Evolutionary conservation across 1,284 basidiomycete genomes (phyloP).

Genomic region (Wallemia mellicola): DNA sequence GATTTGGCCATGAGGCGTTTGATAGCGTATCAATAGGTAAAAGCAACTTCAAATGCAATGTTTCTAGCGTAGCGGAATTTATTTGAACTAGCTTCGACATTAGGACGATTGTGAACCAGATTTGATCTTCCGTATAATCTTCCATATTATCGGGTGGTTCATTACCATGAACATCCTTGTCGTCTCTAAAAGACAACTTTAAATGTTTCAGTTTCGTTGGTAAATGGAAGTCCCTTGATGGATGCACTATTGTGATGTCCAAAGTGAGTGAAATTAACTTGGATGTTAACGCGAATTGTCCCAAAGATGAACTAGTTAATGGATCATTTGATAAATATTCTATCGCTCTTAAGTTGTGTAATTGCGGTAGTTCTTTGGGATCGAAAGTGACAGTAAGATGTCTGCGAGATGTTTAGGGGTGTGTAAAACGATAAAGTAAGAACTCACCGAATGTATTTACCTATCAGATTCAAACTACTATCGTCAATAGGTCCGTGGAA

Average conservation of each 20-base stretch:
- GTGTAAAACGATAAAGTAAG: neutral
- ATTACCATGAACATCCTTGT: conserved; percentile 1
- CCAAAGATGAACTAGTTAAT: neutral
- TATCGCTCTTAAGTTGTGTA: neutral
- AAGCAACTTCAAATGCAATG: neutral
- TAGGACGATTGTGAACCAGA: neutral
- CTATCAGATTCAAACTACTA: neutral
- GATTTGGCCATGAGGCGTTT: neutral
- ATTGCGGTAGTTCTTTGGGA: neutral
- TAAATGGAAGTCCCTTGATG: neutral
- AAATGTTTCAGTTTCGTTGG: neutral
- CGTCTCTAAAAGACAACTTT: neutral
- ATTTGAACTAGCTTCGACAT: neutral
- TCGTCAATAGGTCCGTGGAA: neutral
- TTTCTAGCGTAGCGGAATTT: neutral
- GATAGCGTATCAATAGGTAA: neutral
- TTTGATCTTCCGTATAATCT: neutral
- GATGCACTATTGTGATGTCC: neutral
- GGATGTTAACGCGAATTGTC: neutral
- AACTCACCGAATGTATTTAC: neutral
- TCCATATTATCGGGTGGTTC: neutral
- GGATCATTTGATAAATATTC: neutral
- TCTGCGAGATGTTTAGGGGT: neutral
- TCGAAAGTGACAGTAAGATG: neutral
- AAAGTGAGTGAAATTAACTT: neutral